Evolutionary conservation across 352 stramenopile species (phyloP), one percentile per base, ranked within the genome.

Genomic region (Phytophthora cajani): DNA sequence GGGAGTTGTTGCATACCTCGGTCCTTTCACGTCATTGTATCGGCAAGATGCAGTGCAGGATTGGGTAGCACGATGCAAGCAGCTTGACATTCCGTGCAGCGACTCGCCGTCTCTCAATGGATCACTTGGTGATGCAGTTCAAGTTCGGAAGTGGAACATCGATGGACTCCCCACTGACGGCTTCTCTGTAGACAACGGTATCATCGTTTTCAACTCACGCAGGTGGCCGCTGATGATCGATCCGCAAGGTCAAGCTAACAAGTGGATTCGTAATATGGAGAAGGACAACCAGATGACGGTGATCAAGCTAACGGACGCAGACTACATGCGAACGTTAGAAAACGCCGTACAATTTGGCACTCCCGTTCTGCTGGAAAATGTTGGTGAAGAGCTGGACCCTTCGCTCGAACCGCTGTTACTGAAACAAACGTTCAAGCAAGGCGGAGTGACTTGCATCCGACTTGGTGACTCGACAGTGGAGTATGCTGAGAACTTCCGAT

Each of bases 181-280:
- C 1, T 98, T 98, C 66, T 98, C 88, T 5, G 82, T 98, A 9
- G 96, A 99, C 67, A 99, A 99, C 58, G 96, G 90, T 21, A 98
- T 99, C 60, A 89, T 98, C 17, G 84, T 98, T 11, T 98, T 98
- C 64, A 98, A 98, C 66, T 93, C 95, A 10, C 78, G 94, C 14
- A 87, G 96, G 12, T 99, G 96, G 96, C 96, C 96, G 10, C 69
- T 99, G 12, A 97, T 98, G 90, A 98, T 98, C 53, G 96, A 99
- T 56, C 96, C 96, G 1, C 95, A 98, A 55, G 93, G 94, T 0
- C 94, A 98, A 68, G 94, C 94, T 0, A 98, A 98, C 71, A 98
- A 98, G 73, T 99, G 96, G 96, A 96, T 99, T 49, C 89, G 93
- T 17, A 98, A 98, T 53, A 98, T 98, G 89, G 95, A 98, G 64